Base-by-base conservation (phyloP, 1,284 basidiomycete genomes). In the Phellinidium pouzarii region DNA sequence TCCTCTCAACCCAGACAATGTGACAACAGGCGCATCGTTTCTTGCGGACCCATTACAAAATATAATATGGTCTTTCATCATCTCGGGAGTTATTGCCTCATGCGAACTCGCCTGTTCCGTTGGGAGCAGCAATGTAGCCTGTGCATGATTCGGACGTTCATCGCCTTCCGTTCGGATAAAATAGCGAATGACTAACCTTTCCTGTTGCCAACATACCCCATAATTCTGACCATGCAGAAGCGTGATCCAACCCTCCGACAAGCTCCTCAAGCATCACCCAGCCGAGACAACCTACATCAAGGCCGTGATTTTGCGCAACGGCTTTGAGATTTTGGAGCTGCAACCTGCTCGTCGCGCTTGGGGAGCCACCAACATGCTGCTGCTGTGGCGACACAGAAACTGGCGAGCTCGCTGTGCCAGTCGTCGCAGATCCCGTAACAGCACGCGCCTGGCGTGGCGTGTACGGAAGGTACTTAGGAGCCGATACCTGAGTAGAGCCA, bases 181-280 rank as follows among this genome's bases (percentile, higher is more conserved):
- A 44, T 44, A 25, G 22, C 23, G 46, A 48, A 52, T 11, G 29
- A 62, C 72, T 42, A 52, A 87, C 89, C 79, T 88, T 88, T 27
- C 83, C 82, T 19, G 72, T 74, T 0, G 80, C 79, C 49, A 92
- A 63, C 1, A 80, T 73, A 57, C 67, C 73, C 80, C 88, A 87
- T 12, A 91, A 71, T 22, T 90, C 86, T 29, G 76, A 72, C 91
- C 91, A 93, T 45, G 90, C 87, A 7, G 71, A 62, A 12, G 67
- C 68, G 45, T 72, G 70, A 56, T 86, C 82, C 1, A 76, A 78
- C 58, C 87, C 84, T 19, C 74, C 73, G 3, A 86, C 78, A 20
- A 94, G 72, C 57, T 79, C 81, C 67, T 94, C 91, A 44, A 94
- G 71, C 46, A 94, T 89, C 17, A 80, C 80, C 89, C 89, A 92